Base-by-base conservation (phyloP, 768 basidiomycete genomes). In the Trametes sanguinea region DNA sequence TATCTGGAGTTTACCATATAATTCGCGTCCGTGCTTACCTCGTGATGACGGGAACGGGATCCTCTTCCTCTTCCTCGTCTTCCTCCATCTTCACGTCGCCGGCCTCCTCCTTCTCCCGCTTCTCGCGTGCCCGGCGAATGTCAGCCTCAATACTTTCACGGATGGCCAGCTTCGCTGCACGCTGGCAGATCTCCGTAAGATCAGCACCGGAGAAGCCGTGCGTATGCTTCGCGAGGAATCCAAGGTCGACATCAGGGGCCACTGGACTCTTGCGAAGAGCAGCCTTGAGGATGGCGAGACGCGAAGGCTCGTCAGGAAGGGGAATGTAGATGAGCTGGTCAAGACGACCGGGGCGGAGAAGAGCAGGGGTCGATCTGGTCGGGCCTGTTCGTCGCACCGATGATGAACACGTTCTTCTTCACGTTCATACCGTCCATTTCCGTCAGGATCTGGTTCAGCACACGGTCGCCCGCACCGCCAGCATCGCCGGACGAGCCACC, bases 251-350 rank as follows among this genome's bases (percentile, higher is more conserved):
- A 1, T 88, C 86, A 16, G 81, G 76, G 16, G 92, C 81, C 53
- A 99, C 78, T 14, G 97, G 97, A 16, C 91, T 94, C 75, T 95
- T 95, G 80, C 95, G 91, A 69, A 99, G 88, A 56, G 84, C 80
- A 14, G 97, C 96, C 72, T 83, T 85, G 75, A 99, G 89, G 72
- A 99, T 99, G 2, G 92, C 90, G 54, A 95, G 68, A 62, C 97
- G 92, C 37, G 93, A 95, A 2, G 83, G 77, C 77, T 98, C 95
- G 77, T 98, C 95, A 62, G 97, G 97, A 1, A 99, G 86, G 62
- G 97, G 97, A 64, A 99, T 99, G 80, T 98, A 98, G 76, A 98
- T 98, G 65, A 99, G 86, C 77, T 99, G 96, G 75, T 99, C 97
- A 55, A 99, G 87, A 84, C 96, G 96, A 75, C 97, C 97, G 45